Base-by-base conservation (phyloP, 2,329 filamentous ascomycete species). In the Mariannaea sp. region DNA sequence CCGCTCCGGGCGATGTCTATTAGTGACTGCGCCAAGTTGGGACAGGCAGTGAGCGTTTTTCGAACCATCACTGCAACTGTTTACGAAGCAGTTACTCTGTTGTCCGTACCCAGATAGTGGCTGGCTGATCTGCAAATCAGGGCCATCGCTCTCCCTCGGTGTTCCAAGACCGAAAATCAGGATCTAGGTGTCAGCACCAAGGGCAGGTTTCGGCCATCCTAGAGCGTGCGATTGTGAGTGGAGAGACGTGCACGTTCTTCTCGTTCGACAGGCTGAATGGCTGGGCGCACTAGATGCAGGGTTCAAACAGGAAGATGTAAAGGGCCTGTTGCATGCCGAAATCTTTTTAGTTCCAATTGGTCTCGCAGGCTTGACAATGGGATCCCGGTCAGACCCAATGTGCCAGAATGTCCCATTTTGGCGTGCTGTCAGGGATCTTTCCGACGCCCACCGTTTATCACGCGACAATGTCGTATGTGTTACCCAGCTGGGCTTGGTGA, bases 391-490 rank as follows among this genome's bases (percentile, higher is more conserved):
- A 45, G 51, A 45, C 35, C 59, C 42, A 40, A 56, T 46, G 52
- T 48, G 55, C 47, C 38, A 42, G 47, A 9, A 14, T 24, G 16
- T 27, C 39, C 39, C 14, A 29, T 41, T 41, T 30, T 49, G 36
- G 36, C 36, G 22, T 43, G 20, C 47, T 42, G 42, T 45, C 59
- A 62, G 50, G 58, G 60, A 50, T 51, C 60, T 58, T 49, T 43
- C 47, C 49, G 43, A 56, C 49, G 44, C 36, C 16, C 35, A 27
- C 29, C 45, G 53, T 50, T 33, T 45, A 65, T 65, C 63, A 66
- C 63, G 61, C 63, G 59, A 66, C 58, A 63, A 61, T 51, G 45
- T 60, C 55, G 58, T 55, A 59, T 56, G 44, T 52, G 29, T 41
- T 35, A 40, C 41, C 46, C 40, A 46, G 38, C 36, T 43, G 41